A percentile compares a stretch with the other conserved stretches of the same genome.
Conservation (phyloP, 441 rosid genomes). For the Biscutella laevigata region DNA sequence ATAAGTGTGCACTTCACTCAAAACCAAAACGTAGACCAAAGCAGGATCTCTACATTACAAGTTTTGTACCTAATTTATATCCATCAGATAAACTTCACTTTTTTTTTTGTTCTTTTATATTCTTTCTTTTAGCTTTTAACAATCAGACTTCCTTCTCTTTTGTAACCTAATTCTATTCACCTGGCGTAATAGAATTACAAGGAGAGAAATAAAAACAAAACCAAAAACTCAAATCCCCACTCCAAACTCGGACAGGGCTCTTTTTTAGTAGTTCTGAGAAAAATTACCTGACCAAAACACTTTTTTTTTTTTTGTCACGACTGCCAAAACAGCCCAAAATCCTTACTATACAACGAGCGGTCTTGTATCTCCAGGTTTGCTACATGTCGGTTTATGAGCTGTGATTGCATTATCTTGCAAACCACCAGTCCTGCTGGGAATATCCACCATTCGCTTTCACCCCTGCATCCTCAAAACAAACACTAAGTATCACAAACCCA, state of each 20-base stretch:
- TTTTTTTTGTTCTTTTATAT: not conserved
- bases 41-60: constrained; percentile 17
- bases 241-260: constrained; percentile 4
- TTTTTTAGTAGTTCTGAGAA: constrained; percentile 9
- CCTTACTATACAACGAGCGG: constrained; percentile 88
- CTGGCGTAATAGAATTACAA: constrained; percentile 28
- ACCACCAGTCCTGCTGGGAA: constrained; percentile 91
- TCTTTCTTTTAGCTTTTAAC: not conserved
- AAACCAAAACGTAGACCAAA: constrained; percentile 14
- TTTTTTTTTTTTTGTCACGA: constrained; percentile 62
- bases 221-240: constrained; percentile 3
- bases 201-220: constrained; percentile 1
- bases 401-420: constrained; percentile 87
- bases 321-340: constrained; percentile 93
- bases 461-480: constrained; percentile 52
- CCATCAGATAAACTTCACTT: constrained; percentile 8
- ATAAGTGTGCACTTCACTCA: too few relatives aligned
- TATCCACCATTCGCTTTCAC: constrained; percentile 99
- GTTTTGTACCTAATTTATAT: constrained; percentile 12
- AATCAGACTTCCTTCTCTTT: constrained; percentile 22
- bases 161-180: constrained; percentile 27
- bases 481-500: constrained; percentile 15
- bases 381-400: constrained; percentile 89
- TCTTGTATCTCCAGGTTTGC: constrained; percentile 99
- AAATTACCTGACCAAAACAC: constrained; percentile 19